A percentile compares a stretch with the other conserved stretches of the same genome.
Conservation (phyloP, 768 basidiomycete genomes). For the Leucocoprinus birnbaumii region DNA sequence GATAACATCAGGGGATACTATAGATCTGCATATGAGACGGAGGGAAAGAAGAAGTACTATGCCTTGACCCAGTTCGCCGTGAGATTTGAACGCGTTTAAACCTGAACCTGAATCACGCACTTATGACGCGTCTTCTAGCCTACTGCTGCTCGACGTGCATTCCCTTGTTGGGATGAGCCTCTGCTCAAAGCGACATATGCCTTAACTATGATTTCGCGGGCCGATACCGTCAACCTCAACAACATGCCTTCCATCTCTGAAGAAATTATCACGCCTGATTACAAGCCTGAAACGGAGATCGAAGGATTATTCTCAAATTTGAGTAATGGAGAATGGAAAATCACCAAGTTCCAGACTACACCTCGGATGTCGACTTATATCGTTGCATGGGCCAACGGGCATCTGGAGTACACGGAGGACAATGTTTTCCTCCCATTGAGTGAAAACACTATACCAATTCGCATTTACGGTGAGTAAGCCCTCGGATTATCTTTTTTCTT, state of each 20-base stretch:
- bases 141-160: slow-evolving; percentile 78
- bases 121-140: slow-evolving; percentile 43
- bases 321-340: slow-evolving; percentile 60
- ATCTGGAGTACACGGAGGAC: slow-evolving; percentile 70
- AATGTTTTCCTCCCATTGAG: slow-evolving; percentile 79
- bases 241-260: slow-evolving; percentile 87
- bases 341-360: slow-evolving; percentile 77
- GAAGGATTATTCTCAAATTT: slow-evolving; percentile 4
- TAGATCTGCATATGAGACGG: slow-evolving; percentile 58
- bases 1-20: slow-evolving; percentile 84
- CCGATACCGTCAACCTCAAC: slow-evolving; percentile 71
- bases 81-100: neutral
- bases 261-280: slow-evolving; percentile 35
- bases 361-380: slow-evolving; percentile 90
- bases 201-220: slow-evolving; percentile 74
- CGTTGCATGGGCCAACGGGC: slow-evolving; percentile 83
- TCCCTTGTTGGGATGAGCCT: slow-evolving; percentile 95
- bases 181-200: slow-evolving; percentile 81
- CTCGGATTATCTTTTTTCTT: neutral
- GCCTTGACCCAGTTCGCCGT: slow-evolving; percentile 91
- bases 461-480: slow-evolving; percentile 67
- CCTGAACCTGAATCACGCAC: neutral
- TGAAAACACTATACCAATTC: slow-evolving; percentile 76
- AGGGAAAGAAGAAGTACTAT: slow-evolving; percentile 64
- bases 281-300: slow-evolving; percentile 25